A percentile compares a stretch with the other conserved stretches of the same genome.
These are phyloP conservation scores for Penicillium sp. DNA, from an alignment of 2,329 filamentous ascomycete genomes.

Conservation along the genomic window DNA sequence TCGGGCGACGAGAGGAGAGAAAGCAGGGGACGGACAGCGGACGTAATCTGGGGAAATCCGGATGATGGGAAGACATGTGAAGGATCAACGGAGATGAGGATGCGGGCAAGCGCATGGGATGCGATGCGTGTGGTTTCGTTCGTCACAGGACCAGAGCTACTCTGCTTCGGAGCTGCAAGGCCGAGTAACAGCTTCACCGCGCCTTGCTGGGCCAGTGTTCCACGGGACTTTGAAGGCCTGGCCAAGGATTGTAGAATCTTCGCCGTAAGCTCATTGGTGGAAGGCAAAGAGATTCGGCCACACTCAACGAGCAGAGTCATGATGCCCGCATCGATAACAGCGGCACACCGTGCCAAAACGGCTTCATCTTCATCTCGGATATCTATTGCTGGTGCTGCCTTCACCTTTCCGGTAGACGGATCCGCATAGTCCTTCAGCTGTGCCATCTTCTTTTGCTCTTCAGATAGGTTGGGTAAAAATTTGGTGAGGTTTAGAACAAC, in stretches of 20 bases:
- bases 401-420: conserved; percentile 69
- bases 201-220: conserved; percentile 87
- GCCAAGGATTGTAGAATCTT: conserved; percentile 76
- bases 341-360: conserved; percentile 71
- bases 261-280: conserved; percentile 66
- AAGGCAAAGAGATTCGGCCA: conserved; percentile 67
- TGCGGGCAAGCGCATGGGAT: conserved; percentile 77
- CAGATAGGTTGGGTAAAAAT: conserved; percentile 73
- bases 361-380: conserved; percentile 72
- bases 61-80: conserved; percentile 77
- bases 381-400: conserved; percentile 49
- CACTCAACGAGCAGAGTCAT: conserved; percentile 74
- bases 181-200: conserved; percentile 79
- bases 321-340: conserved; percentile 73
- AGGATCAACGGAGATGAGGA: conserved; percentile 83
- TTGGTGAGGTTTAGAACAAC: conserved; percentile 81
- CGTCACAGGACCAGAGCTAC: conserved; percentile 36
- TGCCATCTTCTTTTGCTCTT: conserved; percentile 87
- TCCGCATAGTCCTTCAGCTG: conserved; percentile 95
- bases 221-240: conserved; percentile 69
- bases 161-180: conserved; percentile 51
- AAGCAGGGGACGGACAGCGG: conserved; percentile 78
- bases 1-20: conserved; percentile 68
- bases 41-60: conserved; percentile 67
- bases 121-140: conserved; percentile 54